These are phyloP conservation scores for Nasturtium officinale DNA, from an alignment of 345 rosid genomes.

Conservation along the genomic window DNA sequence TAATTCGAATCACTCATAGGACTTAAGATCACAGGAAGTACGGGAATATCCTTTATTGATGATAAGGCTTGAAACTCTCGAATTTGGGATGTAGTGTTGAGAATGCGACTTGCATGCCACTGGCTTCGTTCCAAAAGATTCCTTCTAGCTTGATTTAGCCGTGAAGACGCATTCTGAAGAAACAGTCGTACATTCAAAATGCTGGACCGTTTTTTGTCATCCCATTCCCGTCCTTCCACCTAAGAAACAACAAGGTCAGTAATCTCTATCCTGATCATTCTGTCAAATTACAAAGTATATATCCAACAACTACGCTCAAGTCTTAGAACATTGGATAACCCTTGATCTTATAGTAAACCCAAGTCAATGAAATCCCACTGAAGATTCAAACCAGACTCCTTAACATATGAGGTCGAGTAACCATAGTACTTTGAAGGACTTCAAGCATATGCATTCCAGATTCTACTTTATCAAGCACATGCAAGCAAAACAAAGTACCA, in stretches of 20 bases:
- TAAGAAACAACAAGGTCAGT: constrained; percentile 42
- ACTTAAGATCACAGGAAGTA: constrained; percentile 71
- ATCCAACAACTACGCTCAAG: constrained; percentile 15
- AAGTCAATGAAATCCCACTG: neutral
- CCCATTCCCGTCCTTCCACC: constrained; percentile 99
- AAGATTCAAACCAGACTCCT: constrained; percentile 17
- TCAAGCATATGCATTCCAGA: constrained; percentile 20
- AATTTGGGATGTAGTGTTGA: constrained; percentile 89
- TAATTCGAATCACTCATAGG: constrained; percentile 54
- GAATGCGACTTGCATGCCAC: constrained; percentile 90
- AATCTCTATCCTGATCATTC: neutral
- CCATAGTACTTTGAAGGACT: neutral
- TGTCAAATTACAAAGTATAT: neutral
- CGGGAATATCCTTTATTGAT: constrained; percentile 66
- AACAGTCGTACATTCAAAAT: constrained; percentile 74
- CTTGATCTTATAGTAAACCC: neutral
- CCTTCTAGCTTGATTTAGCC: constrained; percentile 87
- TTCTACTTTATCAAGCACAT: constrained; percentile 16
- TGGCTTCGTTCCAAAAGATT: constrained; percentile 91
- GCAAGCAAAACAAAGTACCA: constrained; percentile 22
- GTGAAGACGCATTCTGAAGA: constrained; percentile 75
- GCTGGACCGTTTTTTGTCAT: constrained; percentile 68
- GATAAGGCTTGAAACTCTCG: constrained; percentile 96
- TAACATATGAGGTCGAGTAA: neutral
- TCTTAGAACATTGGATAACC: constrained; percentile 15